These are phyloP conservation scores for Lentinula sp. DNA, from an alignment of 768 basidiomycete species.

Conservation along the genomic window DNA sequence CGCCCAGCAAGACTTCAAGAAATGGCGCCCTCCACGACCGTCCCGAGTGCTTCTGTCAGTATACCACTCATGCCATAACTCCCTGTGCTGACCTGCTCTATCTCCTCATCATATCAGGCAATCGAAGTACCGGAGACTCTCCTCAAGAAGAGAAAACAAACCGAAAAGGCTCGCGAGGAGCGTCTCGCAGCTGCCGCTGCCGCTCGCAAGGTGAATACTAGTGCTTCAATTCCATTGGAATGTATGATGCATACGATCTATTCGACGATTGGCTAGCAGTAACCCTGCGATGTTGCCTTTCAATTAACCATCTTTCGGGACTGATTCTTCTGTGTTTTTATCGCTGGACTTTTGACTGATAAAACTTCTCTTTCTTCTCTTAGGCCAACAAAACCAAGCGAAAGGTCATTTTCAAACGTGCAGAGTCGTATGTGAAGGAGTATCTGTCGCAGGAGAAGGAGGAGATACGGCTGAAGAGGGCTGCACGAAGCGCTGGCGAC, in stretches of 20 bases:
- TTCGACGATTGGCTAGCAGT: conserved; percentile 76
- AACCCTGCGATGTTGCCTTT: conserved; percentile 66
- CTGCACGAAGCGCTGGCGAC: conserved; percentile 86
- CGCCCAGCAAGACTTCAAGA: conserved; percentile 35
- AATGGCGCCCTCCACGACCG: conserved; percentile 54
- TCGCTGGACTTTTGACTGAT: conserved; percentile 4
- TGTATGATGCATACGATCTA: conserved; percentile 80
- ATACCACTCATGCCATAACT: conserved; percentile 16
- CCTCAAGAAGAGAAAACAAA: conserved; percentile 99
- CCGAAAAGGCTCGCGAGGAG: conserved; percentile 93
- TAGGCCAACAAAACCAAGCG: conserved; percentile 90
- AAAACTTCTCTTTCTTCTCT: background rate
- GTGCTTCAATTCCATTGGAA: conserved; percentile 12
- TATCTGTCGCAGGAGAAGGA: conserved; percentile 90
- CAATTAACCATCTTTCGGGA: conserved; percentile 96
- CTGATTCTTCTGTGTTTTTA: conserved; percentile 34
- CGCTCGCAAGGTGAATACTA: conserved; percentile 73
- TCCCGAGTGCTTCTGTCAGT: conserved; percentile 56
- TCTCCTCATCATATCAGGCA: conserved; percentile 38
- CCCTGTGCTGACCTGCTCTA: conserved; percentile 10
- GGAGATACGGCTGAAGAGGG: conserved; percentile 92
- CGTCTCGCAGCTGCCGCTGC: conserved; percentile 76
- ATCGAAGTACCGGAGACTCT: conserved; percentile 99
- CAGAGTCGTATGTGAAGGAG: conserved; percentile 97
- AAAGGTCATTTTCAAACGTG: conserved; percentile 98